These are phyloP conservation scores for Thermoascus crustaceus DNA, from an alignment of 2,329 filamentous ascomycete genomes.

Conservation along the genomic window DNA sequence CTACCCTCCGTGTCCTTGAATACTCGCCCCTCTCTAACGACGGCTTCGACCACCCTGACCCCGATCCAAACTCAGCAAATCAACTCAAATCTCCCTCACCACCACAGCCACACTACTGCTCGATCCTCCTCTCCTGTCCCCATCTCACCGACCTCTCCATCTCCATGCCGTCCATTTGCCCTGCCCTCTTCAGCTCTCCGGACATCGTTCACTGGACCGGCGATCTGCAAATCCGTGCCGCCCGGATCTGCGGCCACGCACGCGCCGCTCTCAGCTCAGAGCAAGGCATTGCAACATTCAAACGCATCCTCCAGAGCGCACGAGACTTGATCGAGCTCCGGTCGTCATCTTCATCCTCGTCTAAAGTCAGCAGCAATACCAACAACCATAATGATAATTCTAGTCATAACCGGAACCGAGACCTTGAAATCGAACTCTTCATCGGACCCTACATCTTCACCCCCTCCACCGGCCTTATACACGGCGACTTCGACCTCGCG, in stretches of 20 bases:
- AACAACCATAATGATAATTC: conserved; percentile 4
- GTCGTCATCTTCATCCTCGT: conserved; percentile 3
- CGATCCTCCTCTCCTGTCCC: conserved; percentile 9
- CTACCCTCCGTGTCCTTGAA: conserved; percentile 44
- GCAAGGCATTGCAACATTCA: conserved; percentile 5
- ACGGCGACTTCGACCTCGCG: conserved; percentile 16
- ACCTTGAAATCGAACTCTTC: conserved; percentile 3
- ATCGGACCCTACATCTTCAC: neutral
- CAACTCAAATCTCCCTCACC: too few relatives aligned
- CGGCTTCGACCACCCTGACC: conserved; percentile 10
- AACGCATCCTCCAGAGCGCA: neutral
- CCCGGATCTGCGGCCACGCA: conserved; percentile 8
- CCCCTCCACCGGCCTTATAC: conserved; percentile 10
- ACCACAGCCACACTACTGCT: conserved; percentile 9
- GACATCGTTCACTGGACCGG: conserved; percentile 10
- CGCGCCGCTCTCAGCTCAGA: neutral
- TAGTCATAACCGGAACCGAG: neutral
- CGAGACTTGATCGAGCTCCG: conserved; percentile 1
- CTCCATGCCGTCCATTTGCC: conserved; percentile 12
- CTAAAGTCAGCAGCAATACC: conserved; percentile 7
- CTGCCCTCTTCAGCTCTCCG: conserved; percentile 8
- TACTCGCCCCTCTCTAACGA: conserved; percentile 46
- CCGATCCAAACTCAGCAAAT: neutral
- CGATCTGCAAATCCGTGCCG: conserved; percentile 14
- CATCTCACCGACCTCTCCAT: conserved; percentile 9